Evolutionary conservation across 352 stramenopile genomes (phyloP), one percentile per base, ranked within the genome.

Genomic region (Globisporangium nunn): DNA sequence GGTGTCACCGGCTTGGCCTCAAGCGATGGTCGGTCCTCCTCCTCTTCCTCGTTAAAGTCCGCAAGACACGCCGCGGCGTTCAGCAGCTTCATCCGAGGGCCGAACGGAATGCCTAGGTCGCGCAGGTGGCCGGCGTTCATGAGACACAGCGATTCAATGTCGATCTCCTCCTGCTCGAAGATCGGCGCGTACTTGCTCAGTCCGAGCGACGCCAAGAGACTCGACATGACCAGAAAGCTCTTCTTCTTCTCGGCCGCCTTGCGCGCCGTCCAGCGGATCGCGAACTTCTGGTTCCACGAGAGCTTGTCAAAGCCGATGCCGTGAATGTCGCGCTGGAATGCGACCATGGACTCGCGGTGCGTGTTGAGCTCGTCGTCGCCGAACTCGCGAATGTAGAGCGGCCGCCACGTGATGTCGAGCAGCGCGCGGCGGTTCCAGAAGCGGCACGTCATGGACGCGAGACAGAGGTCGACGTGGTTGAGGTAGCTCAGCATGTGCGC

Each of bases 221-320:
- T 91, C 28, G 74, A 87, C 85, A 94, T 94, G 40, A 92, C 82
- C 50, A 85, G 45, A 53, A 94, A 94, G 63, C 82, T 93, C 67
- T 94, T 94, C 68, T 94, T 92, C 70, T 91, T 92, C 61, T 91
- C 85, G 0, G 82, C 85, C 29, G 85, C 82, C 39, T 88, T 89
- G 47, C 81, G 78, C 17, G 85, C 81, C 2, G 81, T 85, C 81
- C 78, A 93, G 52, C 85, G 85, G 50, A 94, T 84, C 3, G 78
- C 71, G 50, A 87, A 94, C 58, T 91, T 92, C 54, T 91, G 84
- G 63, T 94, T 79, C 69, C 81, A 94, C 46, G 85, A 88, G 48
- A 94, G 57, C 33, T 87, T 91, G 37, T 94, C 81, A 54, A 91
- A 91, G 43, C 81, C 85, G 49, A 93, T 87, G 49, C 85, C 85